Conservation (phyloP, 768 basidiomycete genomes). For the Termitomyces sp. region DNA sequence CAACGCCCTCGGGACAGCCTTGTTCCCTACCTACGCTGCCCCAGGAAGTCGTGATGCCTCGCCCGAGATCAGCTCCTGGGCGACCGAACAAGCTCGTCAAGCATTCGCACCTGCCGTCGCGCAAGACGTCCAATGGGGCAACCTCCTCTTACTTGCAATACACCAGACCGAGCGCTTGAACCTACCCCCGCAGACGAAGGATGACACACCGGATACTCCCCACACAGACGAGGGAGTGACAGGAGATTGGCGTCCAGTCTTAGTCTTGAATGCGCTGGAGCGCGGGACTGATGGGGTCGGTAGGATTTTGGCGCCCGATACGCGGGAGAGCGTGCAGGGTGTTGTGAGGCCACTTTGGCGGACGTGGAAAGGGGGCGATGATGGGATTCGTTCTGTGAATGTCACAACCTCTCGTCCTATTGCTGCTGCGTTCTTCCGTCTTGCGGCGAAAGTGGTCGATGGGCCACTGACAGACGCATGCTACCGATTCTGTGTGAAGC, state of each 20-base stretch:
- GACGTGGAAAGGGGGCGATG: constrained; percentile 28
- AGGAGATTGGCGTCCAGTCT: constrained; percentile 37
- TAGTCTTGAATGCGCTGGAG: constrained; percentile 35
- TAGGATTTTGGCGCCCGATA: not conserved
- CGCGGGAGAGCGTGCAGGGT: constrained; percentile 15
- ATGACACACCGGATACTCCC: not conserved
- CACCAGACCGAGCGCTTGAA: constrained; percentile 11
- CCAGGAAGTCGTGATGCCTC: constrained; percentile 1
- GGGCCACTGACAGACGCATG: constrained; percentile 30
- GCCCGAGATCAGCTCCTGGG: constrained; percentile 20
- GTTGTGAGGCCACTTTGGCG: constrained; percentile 33
- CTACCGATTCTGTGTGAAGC: constrained; percentile 23
- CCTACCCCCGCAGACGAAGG: not conserved
- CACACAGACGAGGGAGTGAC: not conserved
- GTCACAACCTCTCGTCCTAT: constrained; percentile 30
- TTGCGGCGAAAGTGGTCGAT: constrained; percentile 36
- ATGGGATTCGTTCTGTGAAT: constrained; percentile 7
- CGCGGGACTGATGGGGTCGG: constrained; percentile 12
- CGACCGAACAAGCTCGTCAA: constrained; percentile 14
- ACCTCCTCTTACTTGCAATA: constrained; percentile 33
- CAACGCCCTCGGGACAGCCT: constrained; percentile 15
- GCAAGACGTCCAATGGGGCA: constrained; percentile 35
- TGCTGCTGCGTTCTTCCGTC: constrained; percentile 37
- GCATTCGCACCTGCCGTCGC: constrained; percentile 26
- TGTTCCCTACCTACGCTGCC: constrained; percentile 20